phyloP scores from a whole-genome alignment of 2,329 filamentous ascomycete species.

The Cordyceps pruinosa region DNA sequence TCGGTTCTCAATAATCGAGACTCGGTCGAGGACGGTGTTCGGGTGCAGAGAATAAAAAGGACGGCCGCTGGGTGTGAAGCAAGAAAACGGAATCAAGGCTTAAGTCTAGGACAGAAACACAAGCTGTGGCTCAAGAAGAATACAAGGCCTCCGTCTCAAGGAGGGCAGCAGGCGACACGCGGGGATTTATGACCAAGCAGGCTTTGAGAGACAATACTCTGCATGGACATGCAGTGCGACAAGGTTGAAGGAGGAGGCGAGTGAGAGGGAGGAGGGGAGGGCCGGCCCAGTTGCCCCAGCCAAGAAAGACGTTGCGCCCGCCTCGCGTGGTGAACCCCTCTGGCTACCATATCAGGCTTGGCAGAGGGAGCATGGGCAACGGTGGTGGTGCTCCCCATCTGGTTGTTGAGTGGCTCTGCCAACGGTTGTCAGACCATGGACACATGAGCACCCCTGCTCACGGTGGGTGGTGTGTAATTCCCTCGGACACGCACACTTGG shows the following conservation, averaged over 20 bases:
- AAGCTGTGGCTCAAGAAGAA: neutral
- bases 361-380: neutral
- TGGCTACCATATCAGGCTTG: neutral
- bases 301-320: neutral
- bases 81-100: neutral
- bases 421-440: neutral
- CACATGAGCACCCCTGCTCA: neutral
- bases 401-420: neutral
- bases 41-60: neutral
- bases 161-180: neutral
- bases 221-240: slow-evolving; percentile 6
- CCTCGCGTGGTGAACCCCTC: neutral
- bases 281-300: neutral
- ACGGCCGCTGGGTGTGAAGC: neutral
- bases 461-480: neutral
- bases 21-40: neutral
- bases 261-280: neutral
- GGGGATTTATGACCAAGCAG: neutral
- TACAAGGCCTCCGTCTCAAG: neutral
- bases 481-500: neutral
- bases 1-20: neutral
- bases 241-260: neutral
- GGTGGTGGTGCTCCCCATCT: neutral
- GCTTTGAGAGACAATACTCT: neutral
- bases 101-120: neutral